These are phyloP conservation scores for Aspergillus clavatus DNA, from an alignment of 2,329 filamentous ascomycete species.

Conservation along the genomic window DNA sequence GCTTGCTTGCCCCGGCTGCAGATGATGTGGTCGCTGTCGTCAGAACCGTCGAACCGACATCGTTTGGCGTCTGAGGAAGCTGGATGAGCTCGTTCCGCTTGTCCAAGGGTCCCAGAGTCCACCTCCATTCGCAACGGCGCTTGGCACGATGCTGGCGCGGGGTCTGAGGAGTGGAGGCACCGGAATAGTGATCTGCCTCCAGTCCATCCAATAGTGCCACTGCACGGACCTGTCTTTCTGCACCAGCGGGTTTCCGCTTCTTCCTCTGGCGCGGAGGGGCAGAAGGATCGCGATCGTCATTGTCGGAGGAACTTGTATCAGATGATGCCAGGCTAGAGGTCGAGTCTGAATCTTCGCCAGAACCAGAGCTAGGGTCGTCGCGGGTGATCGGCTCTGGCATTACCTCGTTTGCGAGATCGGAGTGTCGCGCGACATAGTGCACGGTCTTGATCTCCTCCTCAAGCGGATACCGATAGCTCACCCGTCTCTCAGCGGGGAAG, in stretches of 20 bases:
- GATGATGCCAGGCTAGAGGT: constrained; percentile 25
- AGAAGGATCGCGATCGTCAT: constrained; percentile 20
- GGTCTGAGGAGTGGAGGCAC: constrained; percentile 47
- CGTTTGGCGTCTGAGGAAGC: constrained; percentile 2
- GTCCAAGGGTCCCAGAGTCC: constrained; percentile 50
- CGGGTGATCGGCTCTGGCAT: constrained; percentile 13
- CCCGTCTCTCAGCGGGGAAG: constrained; percentile 55
- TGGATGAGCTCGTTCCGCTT: constrained; percentile 6
- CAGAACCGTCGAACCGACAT: constrained; percentile 2
- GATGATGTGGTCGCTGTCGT: neutral
- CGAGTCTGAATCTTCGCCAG: constrained; percentile 27
- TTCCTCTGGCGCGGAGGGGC: constrained; percentile 30
- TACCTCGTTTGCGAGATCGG: constrained; percentile 44
- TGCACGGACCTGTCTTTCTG: constrained; percentile 37
- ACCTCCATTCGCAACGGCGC: constrained; percentile 52
- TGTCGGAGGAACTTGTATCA: constrained; percentile 28
- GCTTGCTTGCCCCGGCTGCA: neutral
- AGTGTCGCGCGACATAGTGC: constrained; percentile 52
- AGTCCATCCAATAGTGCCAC: constrained; percentile 38
- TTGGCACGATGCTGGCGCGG: constrained; percentile 52
- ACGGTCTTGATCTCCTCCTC: constrained; percentile 57
- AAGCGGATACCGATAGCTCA: constrained; percentile 52
- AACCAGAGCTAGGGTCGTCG: constrained; percentile 9
- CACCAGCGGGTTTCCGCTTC: constrained; percentile 29
- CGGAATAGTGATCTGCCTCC: constrained; percentile 44